Conservation (phyloP, 345 rosid species). For the Hibiscus trionum region DNA sequence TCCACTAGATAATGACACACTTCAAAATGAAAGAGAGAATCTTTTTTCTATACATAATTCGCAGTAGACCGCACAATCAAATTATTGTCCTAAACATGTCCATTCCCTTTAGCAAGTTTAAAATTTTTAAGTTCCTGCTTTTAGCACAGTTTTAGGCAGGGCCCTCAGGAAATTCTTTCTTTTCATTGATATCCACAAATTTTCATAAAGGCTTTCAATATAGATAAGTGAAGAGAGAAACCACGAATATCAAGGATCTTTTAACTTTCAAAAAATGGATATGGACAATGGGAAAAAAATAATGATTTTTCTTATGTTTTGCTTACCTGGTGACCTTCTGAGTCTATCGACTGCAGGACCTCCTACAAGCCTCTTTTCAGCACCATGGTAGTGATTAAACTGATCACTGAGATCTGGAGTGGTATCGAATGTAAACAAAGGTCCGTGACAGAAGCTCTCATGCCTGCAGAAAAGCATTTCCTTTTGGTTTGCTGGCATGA, state of each 20-base stretch:
- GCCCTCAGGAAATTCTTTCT: no score
- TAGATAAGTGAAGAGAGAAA: background rate
- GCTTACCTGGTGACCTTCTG: constrained; percentile 22
- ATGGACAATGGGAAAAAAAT: background rate
- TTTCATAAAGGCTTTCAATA: background rate
- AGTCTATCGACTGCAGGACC: constrained; percentile 9
- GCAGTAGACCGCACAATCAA: background rate
- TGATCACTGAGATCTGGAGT: constrained; percentile 21
- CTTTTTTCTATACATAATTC: background rate
- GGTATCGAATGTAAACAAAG: constrained; percentile 25
- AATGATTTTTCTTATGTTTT: background rate
- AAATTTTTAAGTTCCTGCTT: background rate
- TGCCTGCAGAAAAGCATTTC: constrained; percentile 62
- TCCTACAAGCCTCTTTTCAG: constrained; percentile 10
- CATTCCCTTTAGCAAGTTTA: background rate
- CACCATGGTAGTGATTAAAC: background rate
- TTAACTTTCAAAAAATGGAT: background rate
- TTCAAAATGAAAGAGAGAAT: background rate
- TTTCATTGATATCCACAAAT: background rate
- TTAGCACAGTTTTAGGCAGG: no score
- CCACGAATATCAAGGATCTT: background rate
- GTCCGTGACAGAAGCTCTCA: constrained; percentile 55
- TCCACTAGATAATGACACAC: background rate
- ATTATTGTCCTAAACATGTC: background rate
- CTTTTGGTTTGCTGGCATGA: constrained; percentile 38